Evolutionary conservation across 305 asterid genomes (phyloP), one percentile per base, ranked within the genome.

Genomic region (Fraxinus baroniana): DNA sequence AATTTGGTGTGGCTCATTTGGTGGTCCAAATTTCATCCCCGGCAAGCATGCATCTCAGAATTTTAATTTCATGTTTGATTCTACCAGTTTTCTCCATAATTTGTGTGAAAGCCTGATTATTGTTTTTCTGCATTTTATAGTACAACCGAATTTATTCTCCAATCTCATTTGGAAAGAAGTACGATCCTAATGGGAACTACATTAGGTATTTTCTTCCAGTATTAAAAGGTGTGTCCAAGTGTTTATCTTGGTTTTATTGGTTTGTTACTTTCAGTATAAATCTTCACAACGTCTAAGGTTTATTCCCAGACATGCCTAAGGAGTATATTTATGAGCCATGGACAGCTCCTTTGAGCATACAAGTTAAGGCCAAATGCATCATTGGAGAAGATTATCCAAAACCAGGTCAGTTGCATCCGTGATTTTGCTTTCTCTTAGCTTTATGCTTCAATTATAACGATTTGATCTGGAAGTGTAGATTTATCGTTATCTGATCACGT

Each of bases 241-340:
- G 6, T 15, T 77, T 81, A 81, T 80, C 80, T 85, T 60, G 8
- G 78, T 75, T 81, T 84, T 74, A 75, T 82, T 71, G 9, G 49
- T 85, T 73, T 22, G 77, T 64, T 57, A n/a, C 71, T 64, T 86
- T 64, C 60, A 17, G 77, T 82, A 46, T 73, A 81, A 75, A 72
- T 60, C 20, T 36, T 77, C 33, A 36, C 44, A 30, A 28, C 24
- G 9, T 33, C 62, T 82, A 10, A 13, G 22, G 75, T 79, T 79
- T 77, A 33, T 76, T 36, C 81, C 74, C 94, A 95, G 99, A 92
- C 87, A 94, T 95, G 97, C 99, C 99, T 2, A 89, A 93, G 93
- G 96, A 94, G 87, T 95, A 92, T 88, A 95, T 95, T 55, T 95
- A 94, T 70, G 98, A 93, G 88, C 99, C 98, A 73, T 95, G 98